phyloP scores from a whole-genome alignment of 208 protist genomes.

The Crithidia thermophila region DNA sequence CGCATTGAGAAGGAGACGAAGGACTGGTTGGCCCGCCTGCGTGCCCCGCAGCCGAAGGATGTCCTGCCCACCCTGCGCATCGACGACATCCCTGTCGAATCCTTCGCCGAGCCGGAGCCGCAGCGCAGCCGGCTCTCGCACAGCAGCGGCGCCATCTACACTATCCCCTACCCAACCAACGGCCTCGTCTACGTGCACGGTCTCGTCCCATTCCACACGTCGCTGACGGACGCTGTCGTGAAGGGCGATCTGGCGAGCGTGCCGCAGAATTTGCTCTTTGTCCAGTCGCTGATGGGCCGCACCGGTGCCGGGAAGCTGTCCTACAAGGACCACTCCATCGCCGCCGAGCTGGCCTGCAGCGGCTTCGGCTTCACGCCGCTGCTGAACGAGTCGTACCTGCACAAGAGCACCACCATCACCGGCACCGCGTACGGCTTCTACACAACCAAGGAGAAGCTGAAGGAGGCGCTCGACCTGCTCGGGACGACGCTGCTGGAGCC shows the following conservation, averaged over 20 bases:
- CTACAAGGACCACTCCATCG: conserved; percentile 84
- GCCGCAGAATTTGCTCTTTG: conserved; percentile 47
- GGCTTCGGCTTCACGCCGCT: conserved; percentile 78
- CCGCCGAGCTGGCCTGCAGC: conserved; percentile 79
- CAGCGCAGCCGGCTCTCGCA: conserved; percentile 17
- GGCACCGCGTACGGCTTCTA: conserved; percentile 85
- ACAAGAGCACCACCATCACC: conserved; percentile 52
- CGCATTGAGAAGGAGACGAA: conserved; percentile 60
- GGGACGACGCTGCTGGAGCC: conserved; percentile 69
- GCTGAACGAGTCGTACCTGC: conserved; percentile 76
- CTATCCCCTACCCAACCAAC: conserved; percentile 80
- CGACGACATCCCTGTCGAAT: conserved; percentile 72
- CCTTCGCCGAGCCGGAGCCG: conserved; percentile 82
- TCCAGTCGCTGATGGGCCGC: conserved; percentile 56
- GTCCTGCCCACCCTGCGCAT: conserved; percentile 83
- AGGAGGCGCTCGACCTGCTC: conserved; percentile 78
- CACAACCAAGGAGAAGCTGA: conserved; percentile 83
- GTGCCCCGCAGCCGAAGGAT: conserved; percentile 63
- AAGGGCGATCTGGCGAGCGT: conserved; percentile 32
- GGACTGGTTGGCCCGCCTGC: conserved; percentile 69
- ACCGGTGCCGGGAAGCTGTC: conserved; percentile 69
- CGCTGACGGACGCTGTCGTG: conserved; percentile 36
- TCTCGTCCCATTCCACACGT: conserved; percentile 63
- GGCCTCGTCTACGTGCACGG: conserved; percentile 92
- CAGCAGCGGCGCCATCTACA: conserved; percentile 38